Conservation (phyloP, 495 filamentous ascomycete genomes). For the Cenococcum geophilum region DNA sequence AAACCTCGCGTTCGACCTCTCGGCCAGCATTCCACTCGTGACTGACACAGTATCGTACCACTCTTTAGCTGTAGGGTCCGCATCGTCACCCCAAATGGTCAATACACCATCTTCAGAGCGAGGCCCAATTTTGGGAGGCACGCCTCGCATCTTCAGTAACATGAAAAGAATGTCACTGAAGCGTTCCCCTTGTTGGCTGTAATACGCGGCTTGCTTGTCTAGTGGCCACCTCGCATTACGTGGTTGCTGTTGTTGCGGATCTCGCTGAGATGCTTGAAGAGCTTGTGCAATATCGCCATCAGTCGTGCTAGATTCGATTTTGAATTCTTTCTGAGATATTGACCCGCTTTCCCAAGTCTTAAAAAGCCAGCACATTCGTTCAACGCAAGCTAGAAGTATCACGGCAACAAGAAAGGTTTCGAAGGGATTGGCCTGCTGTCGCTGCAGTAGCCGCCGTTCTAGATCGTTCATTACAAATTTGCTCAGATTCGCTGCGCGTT, state of each 20-base stretch:
- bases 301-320: slow-evolving; percentile 3
- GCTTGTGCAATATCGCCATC: slow-evolving; percentile 20
- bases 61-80: slow-evolving; percentile 17
- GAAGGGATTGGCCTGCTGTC: slow-evolving; percentile 64
- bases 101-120: slow-evolving; percentile 19
- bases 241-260: background rate
- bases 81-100: slow-evolving; percentile 21
- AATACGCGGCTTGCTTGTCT: slow-evolving; percentile 58
- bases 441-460: slow-evolving; percentile 65
- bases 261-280: slow-evolving; percentile 5
- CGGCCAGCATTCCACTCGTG: slow-evolving; percentile 7
- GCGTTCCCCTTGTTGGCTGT: slow-evolving; percentile 62
- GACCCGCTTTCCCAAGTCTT: slow-evolving; percentile 36
- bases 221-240: slow-evolving; percentile 56
- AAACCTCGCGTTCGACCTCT: slow-evolving; percentile 15
- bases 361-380: slow-evolving; percentile 80
- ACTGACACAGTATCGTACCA: slow-evolving; percentile 27
- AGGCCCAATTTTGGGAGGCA: slow-evolving; percentile 22
- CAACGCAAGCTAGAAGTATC: slow-evolving; percentile 70
- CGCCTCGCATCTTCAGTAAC: slow-evolving; percentile 61
- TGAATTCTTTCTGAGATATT: background rate
- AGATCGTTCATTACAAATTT: slow-evolving; percentile 61
- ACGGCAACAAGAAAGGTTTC: slow-evolving; percentile 69
- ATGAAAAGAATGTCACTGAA: slow-evolving; percentile 68
- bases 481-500: slow-evolving; percentile 58